phyloP scores from a whole-genome alignment of 1,139 yeast genomes.

The Suhomyces bokatorum region DNA sequence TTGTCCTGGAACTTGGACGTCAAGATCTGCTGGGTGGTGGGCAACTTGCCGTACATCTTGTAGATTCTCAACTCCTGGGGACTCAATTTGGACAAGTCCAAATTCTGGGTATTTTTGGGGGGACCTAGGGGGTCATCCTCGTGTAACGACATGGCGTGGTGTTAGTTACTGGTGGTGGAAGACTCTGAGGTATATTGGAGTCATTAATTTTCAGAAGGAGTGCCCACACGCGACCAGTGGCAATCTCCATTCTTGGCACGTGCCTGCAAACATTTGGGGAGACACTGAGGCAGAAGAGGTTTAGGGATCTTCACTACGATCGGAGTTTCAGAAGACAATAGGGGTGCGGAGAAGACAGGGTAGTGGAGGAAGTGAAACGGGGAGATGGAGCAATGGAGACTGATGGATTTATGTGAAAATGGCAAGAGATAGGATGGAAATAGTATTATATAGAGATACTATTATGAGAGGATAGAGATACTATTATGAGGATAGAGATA shows the following conservation, averaged over 20 bases:
- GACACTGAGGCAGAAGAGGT: no score
- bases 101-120: conserved; percentile 45
- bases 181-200: conserved; percentile 4
- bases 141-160: conserved; percentile 15
- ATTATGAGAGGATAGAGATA: no score
- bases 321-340: no score
- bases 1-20: conserved; percentile 82
- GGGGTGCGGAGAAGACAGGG: no score
- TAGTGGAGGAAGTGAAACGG: no score
- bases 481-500: no score
- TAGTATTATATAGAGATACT: no score
- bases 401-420: no score
- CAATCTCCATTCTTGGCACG: background rate
- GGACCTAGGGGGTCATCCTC: conserved; percentile 53
- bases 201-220: conserved; percentile 10
- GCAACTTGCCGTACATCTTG: conserved; percentile 85
- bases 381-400: no score
- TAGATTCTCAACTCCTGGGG: conserved; percentile 72
- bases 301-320: no score
- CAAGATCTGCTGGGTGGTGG: conserved; percentile 80
- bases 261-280: background rate
- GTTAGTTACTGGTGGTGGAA: background rate
- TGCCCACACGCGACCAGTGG: conserved; percentile 9
- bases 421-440: no score
- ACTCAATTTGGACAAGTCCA: conserved; percentile 58